These are phyloP conservation scores for Claviceps pazoutovae DNA, from an alignment of 2,329 filamentous ascomycete species.

Conservation along the genomic window DNA sequence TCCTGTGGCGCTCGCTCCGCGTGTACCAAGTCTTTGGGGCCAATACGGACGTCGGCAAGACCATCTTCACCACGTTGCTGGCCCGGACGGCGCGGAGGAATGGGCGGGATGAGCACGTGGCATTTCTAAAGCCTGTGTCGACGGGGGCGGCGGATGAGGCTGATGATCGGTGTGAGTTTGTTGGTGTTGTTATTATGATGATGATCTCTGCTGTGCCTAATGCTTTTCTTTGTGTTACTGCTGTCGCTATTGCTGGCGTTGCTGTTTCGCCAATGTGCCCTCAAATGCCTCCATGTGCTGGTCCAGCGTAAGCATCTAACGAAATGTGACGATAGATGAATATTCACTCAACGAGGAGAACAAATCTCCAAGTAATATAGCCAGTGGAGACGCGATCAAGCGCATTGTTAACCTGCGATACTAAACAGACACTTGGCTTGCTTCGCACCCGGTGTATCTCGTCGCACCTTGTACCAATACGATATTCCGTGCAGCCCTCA, in stretches of 20 bases:
- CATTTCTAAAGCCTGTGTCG: constrained; percentile 70
- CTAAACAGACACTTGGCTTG: constrained; percentile 43
- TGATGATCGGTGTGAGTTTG: constrained; percentile 47
- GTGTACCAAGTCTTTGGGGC: constrained; percentile 68
- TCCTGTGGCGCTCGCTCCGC: constrained; percentile 55
- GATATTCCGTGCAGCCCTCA: constrained; percentile 65
- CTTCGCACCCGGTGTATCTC: constrained; percentile 37
- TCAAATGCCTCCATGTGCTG: not conserved
- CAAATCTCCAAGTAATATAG: too few relatives aligned
- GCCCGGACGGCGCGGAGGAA: constrained; percentile 44
- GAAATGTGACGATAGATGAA: not conserved
- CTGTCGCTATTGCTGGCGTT: too few relatives aligned
- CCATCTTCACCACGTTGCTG: constrained; percentile 60
- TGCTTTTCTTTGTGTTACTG: too few relatives aligned
- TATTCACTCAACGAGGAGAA: too few relatives aligned
- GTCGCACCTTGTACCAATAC: constrained; percentile 55
- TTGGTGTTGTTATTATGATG: not conserved
- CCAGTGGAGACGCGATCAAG: not conserved
- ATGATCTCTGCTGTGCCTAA: too few relatives aligned
- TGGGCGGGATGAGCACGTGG: constrained; percentile 32
- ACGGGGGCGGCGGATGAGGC: constrained; percentile 57
- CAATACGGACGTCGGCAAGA: constrained; percentile 78
- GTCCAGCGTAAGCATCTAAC: not conserved
- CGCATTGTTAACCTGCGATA: not conserved
- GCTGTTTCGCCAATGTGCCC: not conserved